Conservation (phyloP, 306 rosid genomes). For the Glycine latifolia region DNA sequence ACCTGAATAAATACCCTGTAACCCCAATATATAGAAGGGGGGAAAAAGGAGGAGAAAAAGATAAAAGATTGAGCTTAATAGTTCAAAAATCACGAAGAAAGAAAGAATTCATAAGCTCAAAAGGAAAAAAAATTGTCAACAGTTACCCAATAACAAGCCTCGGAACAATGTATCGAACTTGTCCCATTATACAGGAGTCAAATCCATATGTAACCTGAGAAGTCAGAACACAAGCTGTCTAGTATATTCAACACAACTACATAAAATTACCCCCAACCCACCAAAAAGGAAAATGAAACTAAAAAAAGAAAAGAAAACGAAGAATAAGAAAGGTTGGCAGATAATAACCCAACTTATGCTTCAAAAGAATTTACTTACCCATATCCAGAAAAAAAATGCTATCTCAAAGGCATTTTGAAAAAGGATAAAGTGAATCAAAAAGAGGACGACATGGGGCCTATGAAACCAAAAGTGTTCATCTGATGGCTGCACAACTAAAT, state of each 20-base stretch:
- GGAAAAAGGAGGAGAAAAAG: not conserved
- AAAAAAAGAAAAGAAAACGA: too few species aligned
- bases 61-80: not conserved
- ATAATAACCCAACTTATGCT: conserved; percentile 19
- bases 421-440: conserved; percentile 92
- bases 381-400: conserved; percentile 93
- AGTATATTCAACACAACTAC: conserved; percentile 23
- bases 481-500: conserved; percentile 81
- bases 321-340: conserved; percentile 5
- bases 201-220: conserved; percentile 76
- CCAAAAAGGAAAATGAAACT: not conserved
- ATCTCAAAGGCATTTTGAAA: conserved; percentile 98
- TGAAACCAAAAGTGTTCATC: conserved; percentile 88
- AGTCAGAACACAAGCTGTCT: conserved; percentile 38
- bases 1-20: conserved; percentile 82
- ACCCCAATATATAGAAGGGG: not conserved
- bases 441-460: conserved; percentile 74
- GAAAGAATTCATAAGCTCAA: conserved; percentile 10
- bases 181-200: conserved; percentile 94
- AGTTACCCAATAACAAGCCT: conserved; percentile 87
- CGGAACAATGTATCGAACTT: conserved; percentile 69
- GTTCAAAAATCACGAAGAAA: conserved; percentile 1
- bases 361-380: conserved; percentile 64
- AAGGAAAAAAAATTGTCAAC: not conserved
- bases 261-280: conserved; percentile 14